Base-by-base conservation (phyloP, 345 rosid genomes). In the Gossypium australe region DNA sequence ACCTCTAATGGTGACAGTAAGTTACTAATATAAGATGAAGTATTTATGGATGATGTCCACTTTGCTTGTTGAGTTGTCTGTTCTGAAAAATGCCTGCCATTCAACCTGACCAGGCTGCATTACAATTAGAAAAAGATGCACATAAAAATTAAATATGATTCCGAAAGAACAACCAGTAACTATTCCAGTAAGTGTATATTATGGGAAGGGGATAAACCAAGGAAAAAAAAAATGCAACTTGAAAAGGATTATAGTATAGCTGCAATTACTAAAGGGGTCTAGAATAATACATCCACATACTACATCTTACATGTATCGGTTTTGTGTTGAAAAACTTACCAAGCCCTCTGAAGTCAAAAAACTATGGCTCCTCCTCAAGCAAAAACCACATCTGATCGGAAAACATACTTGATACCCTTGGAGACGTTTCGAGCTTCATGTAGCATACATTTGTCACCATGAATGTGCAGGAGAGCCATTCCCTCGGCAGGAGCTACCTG, bases 371-470 rank as follows among this genome's bases (percentile, higher is more conserved):
- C 52, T 88, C 38, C 38, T 90, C 88, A 91, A 76, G 97, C 98
- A 87, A 95, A 95, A 83, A 82, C 90, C 22, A 93, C 98, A 80
- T 93, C 99, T n/a, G 97, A 93, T 58, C 97, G 92, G 76, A 93
- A 86, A 62, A 95, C 87, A 76, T 93, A 95, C 87, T 95, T 91
- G 77, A 87, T 82, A 1, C 99, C 99, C 77, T 87, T 89, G 4
- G 86, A 72, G 48, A 93, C 94, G 47, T 87, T 92, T 53, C 84
- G 84, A 18, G 93, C 94, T 89, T 93, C 98, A 71, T 91, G 99
- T 86, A 96, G 78, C 98, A 93, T 78, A 67, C 99, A 92, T 79
- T 89, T 90, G 78, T 88, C 92, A 57, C 98, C 99, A 71, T 93
- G 99, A 74, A 96, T 84, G 78, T 96, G 98, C 58, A 93, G 75